Percentiles rank a stretch among this genome's conserved stretches.
phyloP scores from a whole-genome alignment of 2,329 filamentous ascomycete genomes.

The Basipetospora chlamydospora region DNA sequence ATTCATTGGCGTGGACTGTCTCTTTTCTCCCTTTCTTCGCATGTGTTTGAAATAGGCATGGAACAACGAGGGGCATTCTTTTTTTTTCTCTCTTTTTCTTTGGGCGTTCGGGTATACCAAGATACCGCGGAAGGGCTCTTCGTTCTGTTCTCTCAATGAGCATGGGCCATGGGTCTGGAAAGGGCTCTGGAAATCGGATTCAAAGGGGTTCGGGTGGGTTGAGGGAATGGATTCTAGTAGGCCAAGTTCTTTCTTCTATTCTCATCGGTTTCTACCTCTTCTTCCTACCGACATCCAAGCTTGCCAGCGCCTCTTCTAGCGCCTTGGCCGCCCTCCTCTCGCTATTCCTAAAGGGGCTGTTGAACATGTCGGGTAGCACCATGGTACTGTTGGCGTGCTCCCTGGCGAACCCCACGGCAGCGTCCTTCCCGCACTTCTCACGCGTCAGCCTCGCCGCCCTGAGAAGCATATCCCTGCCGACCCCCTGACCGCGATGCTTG shows the following conservation, averaged over 20 bases:
- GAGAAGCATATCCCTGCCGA: constrained; percentile 58
- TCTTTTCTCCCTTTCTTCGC: no score
- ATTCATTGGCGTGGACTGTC: no score
- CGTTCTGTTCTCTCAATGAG: no score
- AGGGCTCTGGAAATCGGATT: no score
- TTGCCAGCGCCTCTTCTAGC: constrained; percentile 34
- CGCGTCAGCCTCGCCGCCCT: constrained; percentile 56
- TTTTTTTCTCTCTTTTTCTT: neutral
- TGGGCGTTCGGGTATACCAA: no score
- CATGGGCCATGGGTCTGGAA: no score
- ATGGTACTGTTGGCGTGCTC: constrained; percentile 63
- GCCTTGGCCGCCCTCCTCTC: constrained; percentile 43
- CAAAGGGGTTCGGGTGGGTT: no score
- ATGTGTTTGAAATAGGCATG: neutral
- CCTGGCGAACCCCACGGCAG: constrained; percentile 55
- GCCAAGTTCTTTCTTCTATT: no score
- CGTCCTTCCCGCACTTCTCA: constrained; percentile 53
- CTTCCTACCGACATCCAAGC: constrained; percentile 30
- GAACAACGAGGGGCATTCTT: neutral
- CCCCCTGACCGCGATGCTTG: constrained; percentile 53
- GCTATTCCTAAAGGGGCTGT: constrained; percentile 40
- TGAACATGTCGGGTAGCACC: constrained; percentile 49
- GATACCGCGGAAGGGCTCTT: no score
- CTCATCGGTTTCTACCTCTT: no score
- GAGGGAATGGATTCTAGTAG: no score